These are phyloP conservation scores for Darksidea phi DNA, from an alignment of 495 filamentous ascomycete genomes.

Conservation along the genomic window DNA sequence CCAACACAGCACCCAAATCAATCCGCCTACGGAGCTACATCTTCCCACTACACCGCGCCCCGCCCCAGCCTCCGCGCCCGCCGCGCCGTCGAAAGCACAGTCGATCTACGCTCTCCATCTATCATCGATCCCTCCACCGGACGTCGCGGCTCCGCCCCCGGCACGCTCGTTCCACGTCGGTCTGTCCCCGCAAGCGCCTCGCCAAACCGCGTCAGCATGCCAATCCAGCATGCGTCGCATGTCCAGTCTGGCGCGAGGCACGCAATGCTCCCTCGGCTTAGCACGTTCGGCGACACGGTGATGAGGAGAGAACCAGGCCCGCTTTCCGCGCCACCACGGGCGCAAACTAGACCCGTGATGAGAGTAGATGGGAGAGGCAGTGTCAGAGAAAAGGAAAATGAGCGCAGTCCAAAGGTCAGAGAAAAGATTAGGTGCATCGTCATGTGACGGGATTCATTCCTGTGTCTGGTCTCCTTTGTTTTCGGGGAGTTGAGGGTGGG, in stretches of 20 bases:
- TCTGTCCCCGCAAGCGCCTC: not conserved
- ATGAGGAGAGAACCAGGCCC: slow-evolving; percentile 4
- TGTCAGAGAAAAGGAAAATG: slow-evolving; percentile 1
- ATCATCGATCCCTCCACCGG: slow-evolving; percentile 9
- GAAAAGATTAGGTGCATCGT: slow-evolving; percentile 20
- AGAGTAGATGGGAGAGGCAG: not conserved
- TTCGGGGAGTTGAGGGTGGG: too few relatives aligned
- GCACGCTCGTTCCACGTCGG: not conserved
- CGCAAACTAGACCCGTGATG: not conserved
- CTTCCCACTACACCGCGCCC: not conserved
- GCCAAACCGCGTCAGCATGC: slow-evolving; percentile 14
- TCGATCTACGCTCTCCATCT: slow-evolving; percentile 21
- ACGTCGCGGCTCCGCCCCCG: slow-evolving; percentile 25
- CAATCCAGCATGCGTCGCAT: not conserved
- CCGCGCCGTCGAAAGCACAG: slow-evolving; percentile 16
- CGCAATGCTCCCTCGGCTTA: slow-evolving; percentile 20
- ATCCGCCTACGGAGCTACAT: slow-evolving; percentile 26
- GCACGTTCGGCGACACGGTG: not conserved
- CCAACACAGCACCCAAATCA: not conserved
- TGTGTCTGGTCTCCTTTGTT: too few relatives aligned
- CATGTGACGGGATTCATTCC: too few relatives aligned
- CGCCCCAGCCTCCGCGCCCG: slow-evolving; percentile 5
- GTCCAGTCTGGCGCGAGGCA: not conserved
- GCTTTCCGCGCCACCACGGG: slow-evolving; percentile 20
- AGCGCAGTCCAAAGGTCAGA: slow-evolving; percentile 5